Evolutionary conservation across 1,284 basidiomycete species (phyloP).

Genomic region (Ceratobasidium sp.): DNA sequence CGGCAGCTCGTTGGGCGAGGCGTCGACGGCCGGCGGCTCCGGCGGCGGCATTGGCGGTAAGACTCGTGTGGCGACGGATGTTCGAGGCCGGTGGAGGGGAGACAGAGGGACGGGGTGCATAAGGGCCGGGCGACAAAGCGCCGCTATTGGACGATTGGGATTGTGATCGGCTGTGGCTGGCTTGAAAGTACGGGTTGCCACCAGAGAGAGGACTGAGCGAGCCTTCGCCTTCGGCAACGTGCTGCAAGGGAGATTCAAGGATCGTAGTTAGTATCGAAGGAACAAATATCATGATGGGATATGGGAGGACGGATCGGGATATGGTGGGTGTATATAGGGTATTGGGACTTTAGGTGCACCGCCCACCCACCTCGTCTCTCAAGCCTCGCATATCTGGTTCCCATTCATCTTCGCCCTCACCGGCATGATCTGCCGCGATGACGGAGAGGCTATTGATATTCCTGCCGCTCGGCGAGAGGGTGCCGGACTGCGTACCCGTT

Average conservation of each 20-base stretch:
- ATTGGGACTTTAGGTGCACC: slow-evolving; percentile 25
- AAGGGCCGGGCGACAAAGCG: slow-evolving; percentile 62
- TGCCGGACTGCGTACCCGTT: slow-evolving; percentile 67
- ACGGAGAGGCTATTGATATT: slow-evolving; percentile 78
- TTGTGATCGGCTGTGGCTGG: slow-evolving; percentile 61
- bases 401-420: slow-evolving; percentile 85
- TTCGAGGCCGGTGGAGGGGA: slow-evolving; percentile 66
- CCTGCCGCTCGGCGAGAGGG: slow-evolving; percentile 71
- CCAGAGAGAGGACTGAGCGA: slow-evolving; percentile 63
- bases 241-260: slow-evolving; percentile 43
- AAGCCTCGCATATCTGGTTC: slow-evolving; percentile 72
- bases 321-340: slow-evolving; percentile 4
- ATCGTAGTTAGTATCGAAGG: slow-evolving; percentile 44
- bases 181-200: slow-evolving; percentile 63
- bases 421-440: slow-evolving; percentile 64
- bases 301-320: slow-evolving; percentile 1
- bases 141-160: slow-evolving; percentile 71
- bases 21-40: slow-evolving; percentile 54
- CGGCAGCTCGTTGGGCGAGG: slow-evolving; percentile 20
- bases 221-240: slow-evolving; percentile 54
- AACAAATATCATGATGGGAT: slow-evolving; percentile 34
- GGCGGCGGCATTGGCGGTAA: slow-evolving; percentile 72
- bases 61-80: slow-evolving; percentile 80
- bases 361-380: slow-evolving; percentile 52
- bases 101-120: slow-evolving; percentile 35